Percentiles rank a stretch among this genome's conserved stretches.
These are phyloP conservation scores for Leccinum glutinopallens DNA, from an alignment of 1,284 basidiomycete genomes.

Conservation along the genomic window DNA sequence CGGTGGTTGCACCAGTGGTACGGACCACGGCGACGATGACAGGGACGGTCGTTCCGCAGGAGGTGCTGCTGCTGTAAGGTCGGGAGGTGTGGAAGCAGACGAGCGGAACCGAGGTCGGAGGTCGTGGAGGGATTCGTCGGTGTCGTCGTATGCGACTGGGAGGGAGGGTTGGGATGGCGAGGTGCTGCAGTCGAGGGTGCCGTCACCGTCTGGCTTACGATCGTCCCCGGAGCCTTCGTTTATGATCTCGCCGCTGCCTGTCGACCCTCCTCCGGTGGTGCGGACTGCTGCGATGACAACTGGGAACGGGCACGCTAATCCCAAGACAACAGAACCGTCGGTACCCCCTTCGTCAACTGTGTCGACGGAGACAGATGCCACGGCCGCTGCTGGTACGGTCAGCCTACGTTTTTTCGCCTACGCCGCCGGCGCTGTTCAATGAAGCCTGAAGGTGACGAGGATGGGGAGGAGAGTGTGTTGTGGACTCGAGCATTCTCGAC, in stretches of 20 bases:
- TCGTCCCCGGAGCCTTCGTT: slow-evolving; percentile 10
- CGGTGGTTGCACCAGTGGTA: too few relatives aligned
- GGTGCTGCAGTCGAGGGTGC: neutral
- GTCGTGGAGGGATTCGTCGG: too few relatives aligned
- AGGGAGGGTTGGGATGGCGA: too few relatives aligned
- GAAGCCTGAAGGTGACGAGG: slow-evolving; percentile 37
- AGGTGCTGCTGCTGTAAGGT: too few relatives aligned
- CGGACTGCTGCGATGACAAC: neutral
- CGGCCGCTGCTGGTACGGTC: neutral
- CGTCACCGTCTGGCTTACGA: slow-evolving; percentile 5
- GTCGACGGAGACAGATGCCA: slow-evolving; percentile 30
- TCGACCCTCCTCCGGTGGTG: slow-evolving; percentile 15
- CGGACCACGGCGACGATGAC: too few relatives aligned
- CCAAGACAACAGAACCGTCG: neutral
- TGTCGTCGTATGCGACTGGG: too few relatives aligned
- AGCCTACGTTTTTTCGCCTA: slow-evolving; percentile 68
- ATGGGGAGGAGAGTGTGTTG: slow-evolving; percentile 25
- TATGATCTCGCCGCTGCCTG: slow-evolving; percentile 31
- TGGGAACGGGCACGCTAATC: slow-evolving; percentile 12
- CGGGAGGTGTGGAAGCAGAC: too few relatives aligned
- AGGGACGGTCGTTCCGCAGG: too few relatives aligned
- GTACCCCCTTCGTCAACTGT: slow-evolving; percentile 20
- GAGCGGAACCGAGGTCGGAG: too few relatives aligned
- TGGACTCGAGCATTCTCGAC: slow-evolving; percentile 21
- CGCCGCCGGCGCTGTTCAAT: slow-evolving; percentile 64